phyloP scores from a whole-genome alignment of 2,329 filamentous ascomycete genomes.

The Beauveria australis region DNA sequence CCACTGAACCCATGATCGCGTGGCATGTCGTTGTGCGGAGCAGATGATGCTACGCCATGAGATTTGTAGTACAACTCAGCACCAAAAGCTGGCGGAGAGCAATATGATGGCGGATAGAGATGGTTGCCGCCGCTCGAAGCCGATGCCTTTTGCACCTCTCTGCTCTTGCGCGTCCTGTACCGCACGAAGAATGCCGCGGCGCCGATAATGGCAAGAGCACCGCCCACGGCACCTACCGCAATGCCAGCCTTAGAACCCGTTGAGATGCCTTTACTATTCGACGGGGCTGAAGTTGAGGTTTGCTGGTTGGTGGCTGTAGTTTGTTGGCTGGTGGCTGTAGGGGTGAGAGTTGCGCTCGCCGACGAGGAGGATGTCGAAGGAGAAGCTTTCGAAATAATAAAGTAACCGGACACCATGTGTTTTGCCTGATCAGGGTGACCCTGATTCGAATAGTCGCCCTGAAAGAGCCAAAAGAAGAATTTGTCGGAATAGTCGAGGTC shows the following conservation, averaged over 20 bases:
- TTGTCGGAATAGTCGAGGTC: conserved; percentile 13
- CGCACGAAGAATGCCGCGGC: not conserved
- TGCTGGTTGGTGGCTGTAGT: not conserved
- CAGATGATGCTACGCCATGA: not conserved
- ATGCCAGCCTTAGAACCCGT: not conserved
- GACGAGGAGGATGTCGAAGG: not conserved
- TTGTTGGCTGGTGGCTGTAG: not conserved
- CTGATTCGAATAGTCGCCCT: conserved; percentile 11
- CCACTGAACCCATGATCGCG: not conserved
- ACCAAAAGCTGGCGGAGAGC: not conserved
- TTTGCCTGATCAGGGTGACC: not conserved
- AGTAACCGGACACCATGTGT: not conserved
- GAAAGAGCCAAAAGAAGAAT: conserved; percentile 18
- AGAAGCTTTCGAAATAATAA: not conserved
- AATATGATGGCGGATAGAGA: not conserved
- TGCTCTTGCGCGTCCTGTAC: not conserved
- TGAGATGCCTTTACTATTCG: not conserved
- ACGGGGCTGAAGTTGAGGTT: not conserved
- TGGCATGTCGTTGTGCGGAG: not conserved
- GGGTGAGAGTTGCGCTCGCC: not conserved
- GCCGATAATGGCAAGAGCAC: not conserved
- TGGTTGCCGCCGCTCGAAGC: too few relatives aligned
- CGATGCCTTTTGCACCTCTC: not conserved
- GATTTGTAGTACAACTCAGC: not conserved
- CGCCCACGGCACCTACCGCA: not conserved